Base-by-base conservation (phyloP, 306 rosid genomes). In the Dalbergia cochinchinensis region DNA sequence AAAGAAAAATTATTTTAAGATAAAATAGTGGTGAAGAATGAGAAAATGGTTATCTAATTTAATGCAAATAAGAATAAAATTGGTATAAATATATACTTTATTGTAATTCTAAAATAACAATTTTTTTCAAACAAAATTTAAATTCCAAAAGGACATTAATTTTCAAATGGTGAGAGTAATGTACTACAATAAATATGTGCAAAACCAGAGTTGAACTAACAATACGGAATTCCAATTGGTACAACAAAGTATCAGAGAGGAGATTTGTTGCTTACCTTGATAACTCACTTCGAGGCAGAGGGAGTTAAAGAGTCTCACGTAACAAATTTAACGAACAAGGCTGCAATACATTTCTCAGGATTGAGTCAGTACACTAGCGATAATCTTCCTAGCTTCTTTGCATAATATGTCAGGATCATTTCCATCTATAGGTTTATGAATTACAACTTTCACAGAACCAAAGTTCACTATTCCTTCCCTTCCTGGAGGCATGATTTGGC, bases 401-500 rank as follows among this genome's bases (percentile, higher is more conserved):
- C 94, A 85, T 78, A 95, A 78, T 72, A 73, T 61, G 61, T 82
- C 82, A 64, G 97, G 26, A 83, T 91, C 87, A 62, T 60, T 84
- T 86, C 94, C 99, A 41, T 71, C 70, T 44, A 95, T 50, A 53
- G 96, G 89, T 80, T 91, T 87, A 83, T 91, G 98, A 72, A 95
- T 89, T 77, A 95, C 83, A 71, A 95, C 97, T 85, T 87, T 84
- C 13, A 95, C 96, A 37, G 77, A 81, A 78, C 99, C 99, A 1
- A 11, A 18, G 81, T 95, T 91, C 81, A 95, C 77, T 62, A 90
- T 85, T 47, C 86, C 65, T 87, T 95, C 99, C 86, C 62, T 86
- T 80, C 99, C 99, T 1, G 91, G 73, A 81, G 98, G 99, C 99
- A 95, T 95, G 78, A 95, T 90, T 71, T 84, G 77, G 67, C 99